Evolutionary conservation across 345 rosid species (phyloP).

Genomic region (Eucalyptus urophylla): DNA sequence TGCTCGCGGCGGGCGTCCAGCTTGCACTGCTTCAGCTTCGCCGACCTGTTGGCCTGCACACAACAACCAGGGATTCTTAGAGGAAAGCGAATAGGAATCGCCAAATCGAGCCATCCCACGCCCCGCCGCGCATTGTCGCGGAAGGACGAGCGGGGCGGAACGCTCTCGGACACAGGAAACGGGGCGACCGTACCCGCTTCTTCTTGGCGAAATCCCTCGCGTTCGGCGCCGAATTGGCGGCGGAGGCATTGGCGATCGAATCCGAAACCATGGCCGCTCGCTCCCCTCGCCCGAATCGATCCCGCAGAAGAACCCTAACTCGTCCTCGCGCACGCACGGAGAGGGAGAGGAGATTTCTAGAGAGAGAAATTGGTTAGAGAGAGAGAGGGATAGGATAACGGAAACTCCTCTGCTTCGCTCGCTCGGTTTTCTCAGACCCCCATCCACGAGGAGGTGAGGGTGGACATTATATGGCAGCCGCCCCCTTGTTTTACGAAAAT

Average conservation of each 20-base stretch:
- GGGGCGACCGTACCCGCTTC: slow-evolving; percentile 47
- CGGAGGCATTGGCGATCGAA: slow-evolving; percentile 45
- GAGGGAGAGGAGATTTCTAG: slow-evolving; percentile 4
- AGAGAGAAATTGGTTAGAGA: neutral
- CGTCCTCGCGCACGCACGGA: neutral
- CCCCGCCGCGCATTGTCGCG: neutral
- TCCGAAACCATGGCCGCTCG: slow-evolving; percentile 14
- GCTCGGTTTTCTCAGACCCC: neutral
- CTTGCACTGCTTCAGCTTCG: slow-evolving; percentile 92
- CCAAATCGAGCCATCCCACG: neutral
- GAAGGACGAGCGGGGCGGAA: neutral
- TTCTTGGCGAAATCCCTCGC: slow-evolving; percentile 56
- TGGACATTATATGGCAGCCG: neutral
- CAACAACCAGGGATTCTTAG: neutral
- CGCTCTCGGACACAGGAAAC: neutral
- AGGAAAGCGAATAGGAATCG: neutral
- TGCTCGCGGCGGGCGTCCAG: slow-evolving; percentile 95
- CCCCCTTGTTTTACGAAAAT: neutral
- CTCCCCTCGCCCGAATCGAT: neutral
- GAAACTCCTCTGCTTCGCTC: slow-evolving; percentile 23
- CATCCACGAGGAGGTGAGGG: neutral
- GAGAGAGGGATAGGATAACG: slow-evolving; percentile 39
- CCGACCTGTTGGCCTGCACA: slow-evolving; percentile 65
- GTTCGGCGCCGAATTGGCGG: slow-evolving; percentile 35
- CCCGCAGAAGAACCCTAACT: slow-evolving; percentile 36